Evolutionary conservation across 257 asterid genomes (phyloP).

Genomic region (Solanum pimpinellifolium): DNA sequence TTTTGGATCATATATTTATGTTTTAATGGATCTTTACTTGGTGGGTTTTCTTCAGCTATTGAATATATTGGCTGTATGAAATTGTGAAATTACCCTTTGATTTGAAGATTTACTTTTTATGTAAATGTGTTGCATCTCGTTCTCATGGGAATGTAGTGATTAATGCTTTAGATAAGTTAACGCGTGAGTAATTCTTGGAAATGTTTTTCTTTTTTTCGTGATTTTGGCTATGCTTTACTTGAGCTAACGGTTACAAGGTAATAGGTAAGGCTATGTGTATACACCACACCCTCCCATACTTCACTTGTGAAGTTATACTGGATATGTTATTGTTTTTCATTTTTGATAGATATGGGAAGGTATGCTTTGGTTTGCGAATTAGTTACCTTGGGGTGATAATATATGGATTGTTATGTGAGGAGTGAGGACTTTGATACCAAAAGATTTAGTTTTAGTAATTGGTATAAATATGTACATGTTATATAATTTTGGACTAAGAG

Average conservation of each 20-base stretch:
- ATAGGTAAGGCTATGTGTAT: not conserved
- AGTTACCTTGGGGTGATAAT: not conserved
- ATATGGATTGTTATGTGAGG: not conserved
- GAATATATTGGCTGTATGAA: not conserved
- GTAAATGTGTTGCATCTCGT: not conserved
- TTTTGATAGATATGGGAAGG: not conserved
- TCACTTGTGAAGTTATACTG: not conserved
- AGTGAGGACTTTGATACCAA: not conserved
- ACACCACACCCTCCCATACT: not conserved
- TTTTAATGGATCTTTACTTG: not conserved
- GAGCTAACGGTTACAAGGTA: not conserved
- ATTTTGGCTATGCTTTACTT: too few relatives aligned
- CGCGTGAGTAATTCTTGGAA: not conserved
- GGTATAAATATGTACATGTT: not conserved
- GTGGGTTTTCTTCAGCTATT: not conserved
- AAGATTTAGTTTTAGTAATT: not conserved
- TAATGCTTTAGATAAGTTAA: too few relatives aligned
- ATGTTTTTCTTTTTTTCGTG: not conserved
- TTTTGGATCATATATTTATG: not conserved
- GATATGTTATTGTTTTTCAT: not conserved
- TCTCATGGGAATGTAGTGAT: not conserved
- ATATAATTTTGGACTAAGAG: not conserved
- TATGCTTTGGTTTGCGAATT: not conserved
- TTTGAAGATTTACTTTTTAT: too few relatives aligned
- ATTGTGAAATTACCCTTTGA: too few relatives aligned